A percentile compares a stretch with the other conserved stretches of the same genome.
phyloP scores from a whole-genome alignment of 805 yeast genomes.

The Ogataea pini region DNA sequence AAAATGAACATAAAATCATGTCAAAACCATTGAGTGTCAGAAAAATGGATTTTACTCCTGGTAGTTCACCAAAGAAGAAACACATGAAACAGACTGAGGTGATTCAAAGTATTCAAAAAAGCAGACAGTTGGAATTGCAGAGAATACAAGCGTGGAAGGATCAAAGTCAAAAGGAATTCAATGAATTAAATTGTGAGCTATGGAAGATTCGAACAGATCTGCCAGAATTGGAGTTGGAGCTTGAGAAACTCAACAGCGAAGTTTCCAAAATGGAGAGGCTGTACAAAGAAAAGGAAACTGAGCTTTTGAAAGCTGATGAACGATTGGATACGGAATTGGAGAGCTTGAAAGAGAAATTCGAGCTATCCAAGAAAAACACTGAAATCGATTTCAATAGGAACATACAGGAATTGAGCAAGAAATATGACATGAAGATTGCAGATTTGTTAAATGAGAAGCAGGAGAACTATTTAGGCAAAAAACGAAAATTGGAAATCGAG shows the following conservation, averaged over 20 bases:
- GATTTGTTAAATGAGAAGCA: conserved; percentile 38
- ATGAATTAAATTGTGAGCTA: conserved; percentile 27
- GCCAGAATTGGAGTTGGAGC: conserved; percentile 29
- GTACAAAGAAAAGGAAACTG: conserved; percentile 34
- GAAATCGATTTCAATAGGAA: conserved; percentile 33
- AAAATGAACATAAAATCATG: conserved; percentile 2
- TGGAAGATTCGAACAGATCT: conserved; percentile 30
- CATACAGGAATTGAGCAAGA: conserved; percentile 20
- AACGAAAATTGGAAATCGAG: background rate
- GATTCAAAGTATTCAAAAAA: conserved; percentile 16
- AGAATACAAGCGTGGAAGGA: conserved; percentile 18
- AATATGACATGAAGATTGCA: conserved; percentile 36
- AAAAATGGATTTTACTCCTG: conserved; percentile 2
- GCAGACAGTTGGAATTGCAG: conserved; percentile 19
- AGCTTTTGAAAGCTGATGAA: conserved; percentile 29
- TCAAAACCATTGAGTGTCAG: background rate
- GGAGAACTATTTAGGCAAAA: conserved; percentile 6
- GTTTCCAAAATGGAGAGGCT: conserved; percentile 17
- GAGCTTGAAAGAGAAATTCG: conserved; percentile 37
- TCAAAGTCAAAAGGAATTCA: conserved; percentile 24
- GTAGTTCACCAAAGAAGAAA: conserved; percentile 1
- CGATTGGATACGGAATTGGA: conserved; percentile 29
- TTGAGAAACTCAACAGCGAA: conserved; percentile 33
- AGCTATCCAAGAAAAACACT: conserved; percentile 36
- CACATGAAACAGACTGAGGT: conserved; percentile 13